Evolutionary conservation across 805 yeast genomes (phyloP).

Genomic region (Spathaspora hagerdaliae): DNA sequence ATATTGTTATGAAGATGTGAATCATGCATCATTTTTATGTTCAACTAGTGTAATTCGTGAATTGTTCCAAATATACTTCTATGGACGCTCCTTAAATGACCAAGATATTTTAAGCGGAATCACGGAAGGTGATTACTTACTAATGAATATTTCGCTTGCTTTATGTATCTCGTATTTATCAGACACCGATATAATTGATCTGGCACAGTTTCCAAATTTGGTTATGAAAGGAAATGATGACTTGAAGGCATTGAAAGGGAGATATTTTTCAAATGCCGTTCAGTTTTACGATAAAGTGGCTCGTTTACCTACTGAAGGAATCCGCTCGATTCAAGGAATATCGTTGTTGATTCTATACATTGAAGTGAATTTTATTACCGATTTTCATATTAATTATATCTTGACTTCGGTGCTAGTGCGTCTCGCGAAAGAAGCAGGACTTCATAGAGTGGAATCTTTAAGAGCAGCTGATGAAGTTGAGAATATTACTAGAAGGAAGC

Average conservation of each 20-base stretch:
- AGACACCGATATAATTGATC: constrained; percentile 7
- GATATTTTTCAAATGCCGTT: constrained; percentile 28
- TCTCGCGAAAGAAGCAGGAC: constrained; percentile 27
- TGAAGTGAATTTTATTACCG: constrained; percentile 19
- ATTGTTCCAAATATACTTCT: constrained; percentile 23
- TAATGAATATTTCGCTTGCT: constrained; percentile 26
- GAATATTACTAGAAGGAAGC: constrained; percentile 10
- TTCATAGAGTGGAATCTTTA: constrained; percentile 19
- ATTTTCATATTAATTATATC: constrained; percentile 23
- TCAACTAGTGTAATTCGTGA: constrained; percentile 9
- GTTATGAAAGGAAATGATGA: constrained; percentile 4
- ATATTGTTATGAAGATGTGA: constrained; percentile 13
- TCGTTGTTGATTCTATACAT: constrained; percentile 41
- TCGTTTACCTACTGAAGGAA: constrained; percentile 41
- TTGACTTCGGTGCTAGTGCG: constrained; percentile 23
- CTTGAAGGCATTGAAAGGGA: constrained; percentile 11
- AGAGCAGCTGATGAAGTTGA: constrained; percentile 11
- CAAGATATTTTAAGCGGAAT: constrained; percentile 8
- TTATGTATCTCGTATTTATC: constrained; percentile 16
- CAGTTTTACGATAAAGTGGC: constrained; percentile 50
- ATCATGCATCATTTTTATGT: constrained; percentile 13
- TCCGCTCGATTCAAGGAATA: constrained; percentile 46
- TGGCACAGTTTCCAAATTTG: constrained; percentile 10
- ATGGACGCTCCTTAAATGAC: constrained; percentile 7
- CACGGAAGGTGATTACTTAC: constrained; percentile 24